phyloP scores from a whole-genome alignment of 2,329 filamentous ascomycete species.

The Aspergillus tamarii region DNA sequence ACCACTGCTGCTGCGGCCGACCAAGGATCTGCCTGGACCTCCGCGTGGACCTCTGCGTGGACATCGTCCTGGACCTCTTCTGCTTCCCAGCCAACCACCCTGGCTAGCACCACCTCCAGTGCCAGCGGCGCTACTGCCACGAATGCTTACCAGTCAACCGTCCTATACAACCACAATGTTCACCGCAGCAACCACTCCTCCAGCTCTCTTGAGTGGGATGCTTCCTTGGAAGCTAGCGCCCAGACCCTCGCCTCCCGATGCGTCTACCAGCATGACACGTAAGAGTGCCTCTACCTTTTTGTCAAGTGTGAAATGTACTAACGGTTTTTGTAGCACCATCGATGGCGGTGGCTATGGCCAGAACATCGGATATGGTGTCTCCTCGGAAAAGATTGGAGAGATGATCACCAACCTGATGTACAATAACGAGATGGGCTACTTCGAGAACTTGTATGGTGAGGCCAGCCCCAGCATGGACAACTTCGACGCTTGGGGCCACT shows the following conservation, averaged over 20 bases:
- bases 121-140: slow-evolving; percentile 20
- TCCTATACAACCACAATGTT: slow-evolving; percentile 77
- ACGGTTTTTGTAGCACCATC: slow-evolving; percentile 44
- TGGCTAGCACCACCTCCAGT: slow-evolving; percentile 21
- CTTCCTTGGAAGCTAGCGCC: slow-evolving; percentile 66
- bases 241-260: slow-evolving; percentile 66
- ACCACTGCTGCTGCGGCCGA: background rate
- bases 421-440: slow-evolving; percentile 71
- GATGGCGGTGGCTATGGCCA: slow-evolving; percentile 76
- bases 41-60: background rate
- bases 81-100: slow-evolving; percentile 11
- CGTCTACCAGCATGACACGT: slow-evolving; percentile 76
- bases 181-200: slow-evolving; percentile 83
- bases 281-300: slow-evolving; percentile 30
- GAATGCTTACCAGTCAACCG: slow-evolving; percentile 22
- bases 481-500: slow-evolving; percentile 73
- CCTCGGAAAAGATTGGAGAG: slow-evolving; percentile 61
- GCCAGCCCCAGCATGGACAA: slow-evolving; percentile 61
- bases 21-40: background rate
- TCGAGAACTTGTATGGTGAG: slow-evolving; percentile 62
- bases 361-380: slow-evolving; percentile 78
- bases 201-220: slow-evolving; percentile 66
- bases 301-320: slow-evolving; percentile 4
- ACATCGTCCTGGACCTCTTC: slow-evolving; percentile 15
- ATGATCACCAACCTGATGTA: slow-evolving; percentile 87